Evolutionary conservation across 179 eudicot genomes (phyloP), one percentile per base, ranked within the genome.

Genomic region (Spergularia azorica): DNA sequence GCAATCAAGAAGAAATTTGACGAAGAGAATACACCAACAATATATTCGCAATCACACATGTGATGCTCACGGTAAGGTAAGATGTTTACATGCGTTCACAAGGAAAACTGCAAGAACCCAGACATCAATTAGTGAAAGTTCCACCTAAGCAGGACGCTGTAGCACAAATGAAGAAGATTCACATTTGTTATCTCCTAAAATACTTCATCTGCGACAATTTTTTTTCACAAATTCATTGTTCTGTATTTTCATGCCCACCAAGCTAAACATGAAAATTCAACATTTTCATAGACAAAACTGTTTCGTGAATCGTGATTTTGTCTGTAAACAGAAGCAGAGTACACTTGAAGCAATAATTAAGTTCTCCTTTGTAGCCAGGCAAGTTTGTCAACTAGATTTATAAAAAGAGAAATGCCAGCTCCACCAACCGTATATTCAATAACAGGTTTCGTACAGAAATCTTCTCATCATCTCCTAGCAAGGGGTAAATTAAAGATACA

Each of bases 61-160:
- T 21, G 43, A 55, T 20, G 55, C 58, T 36, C 41, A 52, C 63
- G 57, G n/a, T 36, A n/a, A 48, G 57, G n/a, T 36, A n/a, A 48
- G 16, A 72, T 36, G 72, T 68, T 56, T 57, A 48, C 67, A 64
- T 68, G 73, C 6, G 26, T 63, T 11, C 41, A 21, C 15, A 67
- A 17, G 3, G 26, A 32, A 26, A 54, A 52, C 2, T 52, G 17
- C 41, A 15, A 62, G 13, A 16, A 70, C 76, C 13, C 46, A 9
- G 16, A 72, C 16, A 57, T 41, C 18, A n/a, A 16, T 55, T 8
- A 59, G 36, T 38, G 67, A n/a, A 67, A 55, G 20, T 64, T 13
- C 14, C 38, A 20, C 63, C 67, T 63, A 58, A 55, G 21, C 58
- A 63, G 52, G 50, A 77, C 43, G 20, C 71, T 70, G 13, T 54